Conservation (phyloP, 768 basidiomycete genomes). For the Lactarius hatsudake region DNA sequence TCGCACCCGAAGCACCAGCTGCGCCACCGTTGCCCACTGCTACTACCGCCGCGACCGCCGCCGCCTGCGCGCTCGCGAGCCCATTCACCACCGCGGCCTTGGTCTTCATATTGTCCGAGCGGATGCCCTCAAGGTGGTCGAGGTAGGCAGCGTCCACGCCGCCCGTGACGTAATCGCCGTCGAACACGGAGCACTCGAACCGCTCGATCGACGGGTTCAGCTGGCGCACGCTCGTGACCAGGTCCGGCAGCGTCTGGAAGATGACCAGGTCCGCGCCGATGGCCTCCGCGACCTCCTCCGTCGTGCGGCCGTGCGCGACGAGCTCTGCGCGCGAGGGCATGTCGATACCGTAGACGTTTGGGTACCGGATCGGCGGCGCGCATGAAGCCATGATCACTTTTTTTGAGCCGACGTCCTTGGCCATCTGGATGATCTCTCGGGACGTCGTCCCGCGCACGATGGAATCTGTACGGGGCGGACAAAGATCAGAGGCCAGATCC, state of each 20-base stretch:
- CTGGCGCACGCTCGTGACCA: conserved; percentile 80
- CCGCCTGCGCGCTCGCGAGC: conserved; percentile 37
- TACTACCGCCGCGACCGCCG: conserved; percentile 32
- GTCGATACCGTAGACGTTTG: conserved; percentile 99
- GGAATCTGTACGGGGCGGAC: conserved; percentile 64
- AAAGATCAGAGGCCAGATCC: conserved; percentile 6
- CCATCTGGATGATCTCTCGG: conserved; percentile 99
- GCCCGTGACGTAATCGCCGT: conserved; percentile 95
- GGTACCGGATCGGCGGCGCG: conserved; percentile 93
- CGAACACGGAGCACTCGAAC: conserved; percentile 98
- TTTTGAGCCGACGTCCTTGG: conserved; percentile 96
- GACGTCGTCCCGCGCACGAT: conserved; percentile 99
- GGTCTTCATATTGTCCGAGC: conserved; percentile 78
- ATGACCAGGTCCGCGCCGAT: conserved; percentile 92
- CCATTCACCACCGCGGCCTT: conserved; percentile 38
- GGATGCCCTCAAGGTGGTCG: conserved; percentile 62
- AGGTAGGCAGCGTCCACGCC: conserved; percentile 86
- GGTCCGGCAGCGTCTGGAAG: conserved; percentile 89
- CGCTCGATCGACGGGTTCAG: conserved; percentile 71
- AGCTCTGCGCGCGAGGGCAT: conserved; percentile 94
- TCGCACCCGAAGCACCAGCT: conserved; percentile 15
- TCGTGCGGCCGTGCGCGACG: conserved; percentile 98
- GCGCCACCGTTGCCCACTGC: conserved; percentile 30
- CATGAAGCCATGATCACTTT: conserved; percentile 96
- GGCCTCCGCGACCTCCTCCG: conserved; percentile 93